Conservation (phyloP, 345 rosid species). For the Lepidium sativum region DNA sequence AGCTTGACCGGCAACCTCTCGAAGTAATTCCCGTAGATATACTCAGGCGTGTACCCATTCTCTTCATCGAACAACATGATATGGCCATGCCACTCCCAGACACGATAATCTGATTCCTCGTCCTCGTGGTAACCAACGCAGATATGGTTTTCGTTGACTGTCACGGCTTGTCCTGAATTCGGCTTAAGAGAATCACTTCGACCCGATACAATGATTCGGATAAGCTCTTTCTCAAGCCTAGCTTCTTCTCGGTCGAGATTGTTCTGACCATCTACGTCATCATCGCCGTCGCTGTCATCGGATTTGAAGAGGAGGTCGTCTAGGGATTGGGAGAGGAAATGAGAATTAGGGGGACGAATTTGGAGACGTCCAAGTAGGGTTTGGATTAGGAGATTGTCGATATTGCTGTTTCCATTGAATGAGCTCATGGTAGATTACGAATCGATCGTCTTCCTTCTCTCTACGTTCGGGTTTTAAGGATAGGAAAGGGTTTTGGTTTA, state of each 20-base stretch:
- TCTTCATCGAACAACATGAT: conserved; percentile 90
- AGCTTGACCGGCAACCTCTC: conserved; percentile 64
- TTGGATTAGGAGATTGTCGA: conserved; percentile 72
- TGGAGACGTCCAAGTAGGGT: conserved; percentile 86
- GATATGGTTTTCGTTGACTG: conserved; percentile 79
- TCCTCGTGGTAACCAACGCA: conserved; percentile 88
- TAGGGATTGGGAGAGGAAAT: conserved; percentile 62
- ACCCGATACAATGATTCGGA: conserved; percentile 64
- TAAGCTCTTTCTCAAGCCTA: conserved; percentile 72
- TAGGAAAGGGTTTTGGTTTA: too few species aligned
- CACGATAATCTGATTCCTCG: conserved; percentile 74
- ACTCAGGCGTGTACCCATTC: conserved; percentile 78
- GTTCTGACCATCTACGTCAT: conserved; percentile 29
- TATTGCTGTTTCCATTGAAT: conserved; percentile 41
- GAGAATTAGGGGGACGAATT: conserved; percentile 47
- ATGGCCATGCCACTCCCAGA: conserved; percentile 99
- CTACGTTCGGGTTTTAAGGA: too few species aligned
- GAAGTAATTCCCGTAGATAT: conserved; percentile 92
- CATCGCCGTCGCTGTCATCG: conserved; percentile 44
- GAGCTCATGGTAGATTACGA: conserved; percentile 41
- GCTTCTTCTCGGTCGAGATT: conserved; percentile 74
- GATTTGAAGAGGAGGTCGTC: conserved; percentile 73
- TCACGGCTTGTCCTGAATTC: conserved; percentile 89
- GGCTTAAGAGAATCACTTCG: conserved; percentile 67
- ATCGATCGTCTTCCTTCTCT: not conserved